Percentiles rank a stretch among this genome's conserved stretches.
Conservation (phyloP, 2,329 filamentous ascomycete genomes). For the Aphanoascus verrucosus region DNA sequence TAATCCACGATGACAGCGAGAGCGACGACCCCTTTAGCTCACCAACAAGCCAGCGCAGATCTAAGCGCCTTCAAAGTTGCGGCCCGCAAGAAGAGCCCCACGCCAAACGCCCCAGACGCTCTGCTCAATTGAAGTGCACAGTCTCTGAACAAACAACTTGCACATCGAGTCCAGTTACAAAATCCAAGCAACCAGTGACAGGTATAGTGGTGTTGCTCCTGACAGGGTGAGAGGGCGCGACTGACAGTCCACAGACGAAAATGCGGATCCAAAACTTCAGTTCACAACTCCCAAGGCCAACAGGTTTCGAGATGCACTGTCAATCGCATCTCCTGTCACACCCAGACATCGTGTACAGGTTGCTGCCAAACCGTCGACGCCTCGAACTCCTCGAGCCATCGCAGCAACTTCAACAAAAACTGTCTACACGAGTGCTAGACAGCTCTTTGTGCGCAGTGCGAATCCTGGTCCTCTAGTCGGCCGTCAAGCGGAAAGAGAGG, state of each 20-base stretch:
- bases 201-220: constrained; percentile 22
- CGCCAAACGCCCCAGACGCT: constrained; percentile 22
- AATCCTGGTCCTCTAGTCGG: constrained; percentile 67
- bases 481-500: constrained; percentile 56
- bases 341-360: constrained; percentile 76
- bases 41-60: constrained; percentile 27
- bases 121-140: constrained; percentile 41
- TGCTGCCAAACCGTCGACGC: constrained; percentile 61
- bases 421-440: constrained; percentile 76
- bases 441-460: constrained; percentile 72
- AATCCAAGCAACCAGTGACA: constrained; percentile 30
- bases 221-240: not conserved
- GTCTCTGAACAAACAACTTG: constrained; percentile 33
- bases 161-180: constrained; percentile 40
- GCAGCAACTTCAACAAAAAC: constrained; percentile 60
- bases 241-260: constrained; percentile 33
- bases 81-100: constrained; percentile 18
- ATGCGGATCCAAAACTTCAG: constrained; percentile 25
- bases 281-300: constrained; percentile 44
- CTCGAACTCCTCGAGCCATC: constrained; percentile 66
- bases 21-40: constrained; percentile 18
- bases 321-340: constrained; percentile 58
- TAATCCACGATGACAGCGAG: constrained; percentile 25
- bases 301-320: constrained; percentile 60
- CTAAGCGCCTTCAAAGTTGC: constrained; percentile 25